Percentiles rank a stretch among this genome's conserved stretches.
Evolutionary conservation across 176 grass and related monocot species (phyloP).

Genomic region (Ensete glaucum): DNA sequence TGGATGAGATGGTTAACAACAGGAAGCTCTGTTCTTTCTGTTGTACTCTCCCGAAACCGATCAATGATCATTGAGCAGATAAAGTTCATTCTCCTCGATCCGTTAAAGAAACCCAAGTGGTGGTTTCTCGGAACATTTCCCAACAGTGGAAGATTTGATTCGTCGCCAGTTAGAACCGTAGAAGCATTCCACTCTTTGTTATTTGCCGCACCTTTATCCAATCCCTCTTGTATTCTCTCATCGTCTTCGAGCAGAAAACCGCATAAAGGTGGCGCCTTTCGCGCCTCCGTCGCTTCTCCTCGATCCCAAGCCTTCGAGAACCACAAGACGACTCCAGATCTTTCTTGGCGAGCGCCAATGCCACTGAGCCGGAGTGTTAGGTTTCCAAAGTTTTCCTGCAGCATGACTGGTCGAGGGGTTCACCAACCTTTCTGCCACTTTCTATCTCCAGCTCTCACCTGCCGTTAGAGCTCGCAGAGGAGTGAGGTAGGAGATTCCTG

Average conservation of each 20-base stretch:
- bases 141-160: slow-evolving; percentile 16
- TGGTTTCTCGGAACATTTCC: slow-evolving; percentile 11
- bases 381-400: slow-evolving; percentile 14
- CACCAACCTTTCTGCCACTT: not conserved
- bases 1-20: not conserved
- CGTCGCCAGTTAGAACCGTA: slow-evolving; percentile 10
- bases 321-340: slow-evolving; percentile 2
- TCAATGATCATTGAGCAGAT: not conserved
- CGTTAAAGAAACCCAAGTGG: not conserved
- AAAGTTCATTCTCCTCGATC: not conserved
- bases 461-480: slow-evolving; percentile 7
- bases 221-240: slow-evolving; percentile 1
- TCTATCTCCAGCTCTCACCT: slow-evolving; percentile 14
- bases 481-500: slow-evolving; percentile 3
- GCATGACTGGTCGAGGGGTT: slow-evolving; percentile 1
- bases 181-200: slow-evolving; percentile 15
- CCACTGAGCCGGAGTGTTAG: slow-evolving; percentile 8
- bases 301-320: slow-evolving; percentile 15
- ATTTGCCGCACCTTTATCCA: slow-evolving; percentile 9
- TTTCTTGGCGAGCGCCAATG: slow-evolving; percentile 7
- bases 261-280: slow-evolving; percentile 35
- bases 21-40: not conserved
- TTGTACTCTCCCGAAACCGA: not conserved
- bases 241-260: slow-evolving; percentile 18
- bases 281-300: not conserved